Percentiles rank a stretch among this genome's conserved stretches.
These are phyloP conservation scores for Fonsecaea monophora DNA, from an alignment of 2,329 filamentous ascomycete species.

Conservation along the genomic window DNA sequence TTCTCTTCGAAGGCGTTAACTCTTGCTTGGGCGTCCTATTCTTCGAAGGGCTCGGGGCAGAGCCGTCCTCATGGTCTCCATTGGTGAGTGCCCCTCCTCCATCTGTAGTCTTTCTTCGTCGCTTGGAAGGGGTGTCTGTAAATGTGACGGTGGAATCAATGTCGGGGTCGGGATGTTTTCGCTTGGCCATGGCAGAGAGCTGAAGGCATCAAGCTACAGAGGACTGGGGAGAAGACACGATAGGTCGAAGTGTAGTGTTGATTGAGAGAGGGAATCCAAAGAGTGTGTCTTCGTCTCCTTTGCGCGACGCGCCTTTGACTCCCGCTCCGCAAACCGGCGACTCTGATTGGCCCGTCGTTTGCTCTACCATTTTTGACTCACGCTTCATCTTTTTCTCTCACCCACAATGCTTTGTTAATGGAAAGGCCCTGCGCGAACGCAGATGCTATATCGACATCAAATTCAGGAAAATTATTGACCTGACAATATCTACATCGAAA, in stretches of 20 bases:
- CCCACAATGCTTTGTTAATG: background rate
- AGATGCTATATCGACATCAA: background rate
- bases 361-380: constrained; percentile 8
- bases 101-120: constrained; percentile 23
- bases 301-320: constrained; percentile 21
- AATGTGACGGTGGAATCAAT: constrained; percentile 17
- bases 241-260: background rate
- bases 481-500: background rate
- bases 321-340: constrained; percentile 30
- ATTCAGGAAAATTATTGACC: background rate
- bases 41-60: constrained; percentile 32
- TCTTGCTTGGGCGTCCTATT: constrained; percentile 50
- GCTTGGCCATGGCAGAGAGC: constrained; percentile 23
- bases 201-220: background rate
- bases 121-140: constrained; percentile 33
- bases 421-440: background rate
- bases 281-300: background rate
- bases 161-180: constrained; percentile 29
- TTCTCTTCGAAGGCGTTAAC: constrained; percentile 35
- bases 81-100: constrained; percentile 5
- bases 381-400: background rate
- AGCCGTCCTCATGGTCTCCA: constrained; percentile 14
- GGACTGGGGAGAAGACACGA: background rate
- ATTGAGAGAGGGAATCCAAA: background rate
- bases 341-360: constrained; percentile 28